Evolutionary conservation across 1,284 basidiomycete species (phyloP).

Genomic region (Marasmius sp.): DNA sequence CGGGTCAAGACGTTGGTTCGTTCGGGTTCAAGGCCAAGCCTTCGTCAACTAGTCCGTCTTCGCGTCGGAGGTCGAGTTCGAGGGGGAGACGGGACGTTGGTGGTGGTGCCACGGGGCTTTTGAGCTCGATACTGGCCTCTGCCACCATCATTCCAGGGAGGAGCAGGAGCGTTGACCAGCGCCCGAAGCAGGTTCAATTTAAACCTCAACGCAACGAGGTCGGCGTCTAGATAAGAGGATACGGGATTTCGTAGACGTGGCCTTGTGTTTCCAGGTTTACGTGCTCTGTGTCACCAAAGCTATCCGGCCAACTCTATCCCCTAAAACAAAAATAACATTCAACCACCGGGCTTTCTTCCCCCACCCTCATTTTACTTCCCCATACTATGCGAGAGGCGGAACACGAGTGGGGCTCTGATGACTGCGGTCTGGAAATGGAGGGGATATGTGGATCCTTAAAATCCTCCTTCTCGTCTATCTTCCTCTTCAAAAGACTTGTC

Average conservation of each 20-base stretch:
- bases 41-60: background rate
- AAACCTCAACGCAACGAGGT: background rate
- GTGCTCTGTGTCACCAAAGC: too few species aligned
- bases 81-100: background rate
- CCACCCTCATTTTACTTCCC: too few species aligned
- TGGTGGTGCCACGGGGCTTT: background rate
- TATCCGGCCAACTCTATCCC: background rate
- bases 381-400: too few species aligned
- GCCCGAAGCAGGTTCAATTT: background rate
- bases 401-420: too few species aligned
- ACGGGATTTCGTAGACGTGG: background rate
- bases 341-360: too few species aligned
- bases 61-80: background rate
- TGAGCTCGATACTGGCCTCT: background rate
- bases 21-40: background rate
- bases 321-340: background rate
- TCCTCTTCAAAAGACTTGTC: too few species aligned
- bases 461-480: too few species aligned
- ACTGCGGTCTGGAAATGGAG: too few species aligned
- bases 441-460: too few species aligned
- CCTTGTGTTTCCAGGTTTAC: background rate
- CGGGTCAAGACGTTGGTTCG: conserved; percentile 1
- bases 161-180: background rate
- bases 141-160: background rate
- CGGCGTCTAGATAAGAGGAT: background rate